Percentiles rank a stretch among this genome's conserved stretches.
These are phyloP conservation scores for Acmispon strigosus DNA, from an alignment of 306 rosid species.

Conservation along the genomic window DNA sequence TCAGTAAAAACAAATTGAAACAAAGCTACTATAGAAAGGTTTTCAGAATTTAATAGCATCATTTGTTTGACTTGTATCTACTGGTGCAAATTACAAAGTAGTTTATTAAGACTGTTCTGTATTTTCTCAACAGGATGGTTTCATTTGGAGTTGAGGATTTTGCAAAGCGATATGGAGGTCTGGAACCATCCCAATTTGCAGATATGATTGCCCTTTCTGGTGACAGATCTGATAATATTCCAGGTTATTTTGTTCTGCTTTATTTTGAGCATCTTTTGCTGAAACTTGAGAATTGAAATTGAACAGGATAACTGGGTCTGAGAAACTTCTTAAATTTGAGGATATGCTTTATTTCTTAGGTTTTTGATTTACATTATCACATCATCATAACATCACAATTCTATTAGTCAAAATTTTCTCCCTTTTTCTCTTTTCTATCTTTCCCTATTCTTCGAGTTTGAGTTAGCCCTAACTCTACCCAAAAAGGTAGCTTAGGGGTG, in stretches of 20 bases:
- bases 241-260: conserved; percentile 54
- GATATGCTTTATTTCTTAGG: neutral
- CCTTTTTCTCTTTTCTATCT: neutral
- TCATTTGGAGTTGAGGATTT: conserved; percentile 94
- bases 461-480: too few species aligned
- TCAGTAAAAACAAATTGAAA: neutral
- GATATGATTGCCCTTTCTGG: conserved; percentile 84
- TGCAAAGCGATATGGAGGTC: conserved; percentile 57
- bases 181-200: conserved; percentile 88
- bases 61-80: neutral
- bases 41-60: neutral
- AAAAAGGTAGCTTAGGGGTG: too few species aligned
- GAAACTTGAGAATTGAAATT: neutral
- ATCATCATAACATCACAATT: neutral
- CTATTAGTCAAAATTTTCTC: neutral
- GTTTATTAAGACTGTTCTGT: conserved; percentile 1
- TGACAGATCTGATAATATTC: conserved; percentile 87
- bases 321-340: neutral
- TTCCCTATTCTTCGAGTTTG: neutral
- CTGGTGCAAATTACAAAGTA: neutral
- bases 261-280: conserved; percentile 13
- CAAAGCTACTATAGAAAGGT: neutral
- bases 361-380: neutral
- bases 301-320: neutral
- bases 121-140: conserved; percentile 58